Percentiles rank a stretch among this genome's conserved stretches.
Conservation (phyloP, 2,329 filamentous ascomycete species). For the Fusarium longipes region DNA sequence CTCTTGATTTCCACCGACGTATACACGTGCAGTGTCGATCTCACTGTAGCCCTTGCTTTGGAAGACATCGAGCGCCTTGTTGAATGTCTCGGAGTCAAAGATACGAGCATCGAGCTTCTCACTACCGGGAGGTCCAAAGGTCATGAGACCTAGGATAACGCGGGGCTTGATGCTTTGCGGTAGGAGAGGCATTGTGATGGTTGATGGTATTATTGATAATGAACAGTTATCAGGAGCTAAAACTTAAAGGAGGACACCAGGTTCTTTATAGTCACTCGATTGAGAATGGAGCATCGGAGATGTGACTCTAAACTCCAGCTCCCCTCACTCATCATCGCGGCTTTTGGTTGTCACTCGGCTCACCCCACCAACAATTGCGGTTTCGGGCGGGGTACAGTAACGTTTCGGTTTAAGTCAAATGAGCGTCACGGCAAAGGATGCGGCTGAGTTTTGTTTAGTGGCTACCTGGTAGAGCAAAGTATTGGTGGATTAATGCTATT, state of each 20-base stretch:
- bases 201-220: neutral
- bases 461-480: neutral
- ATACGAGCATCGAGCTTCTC: slow-evolving; percentile 74
- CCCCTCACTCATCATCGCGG: slow-evolving; percentile 18
- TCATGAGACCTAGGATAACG: slow-evolving; percentile 88
- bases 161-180: slow-evolving; percentile 65
- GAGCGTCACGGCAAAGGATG: neutral
- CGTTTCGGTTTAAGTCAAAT: slow-evolving; percentile 10
- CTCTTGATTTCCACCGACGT: slow-evolving; percentile 79
- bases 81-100: slow-evolving; percentile 74
- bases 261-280: slow-evolving; percentile 18
- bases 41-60: slow-evolving; percentile 85
- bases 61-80: slow-evolving; percentile 77
- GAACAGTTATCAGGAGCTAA: neutral
- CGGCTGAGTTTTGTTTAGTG: slow-evolving; percentile 7
- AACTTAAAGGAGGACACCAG: neutral
- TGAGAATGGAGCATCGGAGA: slow-evolving; percentile 17
- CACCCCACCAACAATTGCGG: slow-evolving; percentile 29
- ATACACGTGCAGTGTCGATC: slow-evolving; percentile 83
- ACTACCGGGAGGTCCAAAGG: slow-evolving; percentile 74
- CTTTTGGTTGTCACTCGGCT: slow-evolving; percentile 3
- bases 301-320: slow-evolving; percentile 41
- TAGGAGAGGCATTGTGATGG: slow-evolving; percentile 59
- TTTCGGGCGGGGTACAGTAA: slow-evolving; percentile 37
- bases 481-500: slow-evolving; percentile 6